Percentiles rank a stretch among this genome's conserved stretches.
Conservation (phyloP, 73 alveolate species). For the Breviolum minutum region DNA sequence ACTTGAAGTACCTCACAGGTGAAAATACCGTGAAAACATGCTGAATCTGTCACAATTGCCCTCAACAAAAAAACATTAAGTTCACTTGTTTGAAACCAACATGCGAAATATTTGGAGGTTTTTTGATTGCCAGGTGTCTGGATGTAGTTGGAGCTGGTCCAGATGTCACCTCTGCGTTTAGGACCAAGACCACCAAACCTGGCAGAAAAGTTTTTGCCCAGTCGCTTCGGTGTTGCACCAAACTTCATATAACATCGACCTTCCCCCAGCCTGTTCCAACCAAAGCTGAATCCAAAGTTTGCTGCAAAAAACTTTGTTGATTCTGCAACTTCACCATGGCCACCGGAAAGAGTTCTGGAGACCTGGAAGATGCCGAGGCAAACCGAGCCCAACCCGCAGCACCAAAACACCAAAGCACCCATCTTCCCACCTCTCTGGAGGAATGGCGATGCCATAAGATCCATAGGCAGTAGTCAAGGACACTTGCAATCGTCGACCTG, state of each 20-base stretch:
- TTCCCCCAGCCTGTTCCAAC: background rate
- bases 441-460: background rate
- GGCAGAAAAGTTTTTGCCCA: too few species aligned
- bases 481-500: background rate
- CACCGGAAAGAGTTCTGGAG: slow-evolving; percentile 17
- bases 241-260: background rate
- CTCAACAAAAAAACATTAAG: too few species aligned
- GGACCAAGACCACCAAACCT: slow-evolving; percentile 23
- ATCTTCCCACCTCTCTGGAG: background rate
- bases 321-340: slow-evolving; percentile 9
- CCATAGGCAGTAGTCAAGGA: background rate
- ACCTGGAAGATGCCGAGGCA: slow-evolving; percentile 3
- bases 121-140: background rate
- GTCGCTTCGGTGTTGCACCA: background rate
- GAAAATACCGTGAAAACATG: too few species aligned
- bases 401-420: too few species aligned
- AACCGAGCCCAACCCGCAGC: too few species aligned
- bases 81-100: too few species aligned
- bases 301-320: background rate
- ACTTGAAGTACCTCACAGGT: slow-evolving; percentile 5
- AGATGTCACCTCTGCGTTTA: background rate
- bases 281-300: background rate
- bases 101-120: too few species aligned
- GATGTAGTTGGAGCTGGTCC: background rate
- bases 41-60: too few species aligned